These are phyloP conservation scores for Tricholoma sp. DNA, from an alignment of 768 basidiomycete genomes.

Conservation along the genomic window DNA sequence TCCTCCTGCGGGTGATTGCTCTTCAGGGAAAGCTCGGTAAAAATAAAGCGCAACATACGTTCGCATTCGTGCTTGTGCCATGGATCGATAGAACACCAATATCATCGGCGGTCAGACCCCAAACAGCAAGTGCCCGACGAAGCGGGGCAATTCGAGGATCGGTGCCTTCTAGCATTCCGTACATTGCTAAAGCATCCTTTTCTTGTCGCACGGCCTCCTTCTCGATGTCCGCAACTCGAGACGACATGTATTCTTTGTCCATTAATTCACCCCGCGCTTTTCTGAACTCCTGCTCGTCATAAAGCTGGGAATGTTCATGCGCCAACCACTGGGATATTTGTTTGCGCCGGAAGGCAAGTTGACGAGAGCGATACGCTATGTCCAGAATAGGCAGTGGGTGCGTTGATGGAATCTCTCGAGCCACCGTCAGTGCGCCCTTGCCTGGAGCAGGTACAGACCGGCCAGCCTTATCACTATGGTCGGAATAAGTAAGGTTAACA, in stretches of 20 bases:
- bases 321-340: conserved; percentile 94
- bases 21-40: conserved; percentile 1
- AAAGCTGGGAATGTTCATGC: conserved; percentile 83
- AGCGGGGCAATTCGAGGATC: conserved; percentile 87
- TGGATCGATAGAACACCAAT: conserved; percentile 88
- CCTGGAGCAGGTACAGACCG: conserved; percentile 98
- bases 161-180: conserved; percentile 89
- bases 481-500: not conserved
- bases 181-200: conserved; percentile 86
- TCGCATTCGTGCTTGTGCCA: conserved; percentile 83
- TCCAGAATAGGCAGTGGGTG: conserved; percentile 78
- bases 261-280: conserved; percentile 46
- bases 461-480: conserved; percentile 89
- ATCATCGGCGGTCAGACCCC: conserved; percentile 92
- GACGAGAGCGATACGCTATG: conserved; percentile 85
- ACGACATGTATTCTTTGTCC: conserved; percentile 67
- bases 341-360: conserved; percentile 90
- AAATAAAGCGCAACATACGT: conserved; percentile 36
- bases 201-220: conserved; percentile 89
- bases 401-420: conserved; percentile 77
- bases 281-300: conserved; percentile 66
- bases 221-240: conserved; percentile 81
- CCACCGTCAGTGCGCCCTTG: conserved; percentile 85
- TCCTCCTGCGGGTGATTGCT: conserved; percentile 57
- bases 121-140: conserved; percentile 93